phyloP scores from a whole-genome alignment of 768 basidiomycete genomes.

The Tulasnella sp. region DNA sequence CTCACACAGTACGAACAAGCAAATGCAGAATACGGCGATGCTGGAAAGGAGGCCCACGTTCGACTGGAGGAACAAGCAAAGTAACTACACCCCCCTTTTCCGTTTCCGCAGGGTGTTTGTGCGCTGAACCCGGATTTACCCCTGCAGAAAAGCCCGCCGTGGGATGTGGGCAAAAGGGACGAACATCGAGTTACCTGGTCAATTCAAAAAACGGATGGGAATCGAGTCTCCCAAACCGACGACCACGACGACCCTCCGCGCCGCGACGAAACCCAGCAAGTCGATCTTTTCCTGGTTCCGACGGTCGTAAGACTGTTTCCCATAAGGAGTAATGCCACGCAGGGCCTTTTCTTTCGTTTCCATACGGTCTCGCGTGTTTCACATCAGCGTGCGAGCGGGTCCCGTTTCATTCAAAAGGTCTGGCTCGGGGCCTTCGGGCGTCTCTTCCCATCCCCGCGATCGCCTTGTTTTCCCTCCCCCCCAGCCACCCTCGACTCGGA shows the following conservation, averaged over 20 bases:
- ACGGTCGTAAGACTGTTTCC: neutral
- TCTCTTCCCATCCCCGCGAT: conserved; percentile 5
- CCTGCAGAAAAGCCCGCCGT: conserved; percentile 57
- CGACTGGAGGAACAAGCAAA: conserved; percentile 66
- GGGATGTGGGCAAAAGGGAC: conserved; percentile 76
- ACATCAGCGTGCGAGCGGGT: neutral
- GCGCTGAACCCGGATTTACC: neutral
- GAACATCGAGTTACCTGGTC: conserved; percentile 67
- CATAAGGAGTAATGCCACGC: neutral
- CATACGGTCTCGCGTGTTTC: neutral
- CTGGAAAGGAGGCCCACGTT: conserved; percentile 66
- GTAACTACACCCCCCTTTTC: conserved; percentile 48
- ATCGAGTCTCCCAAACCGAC: neutral
- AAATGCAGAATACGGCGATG: conserved; percentile 77
- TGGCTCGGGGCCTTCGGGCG: neutral
- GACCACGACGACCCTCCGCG: neutral
- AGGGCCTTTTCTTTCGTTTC: neutral
- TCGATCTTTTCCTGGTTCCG: conserved; percentile 7
- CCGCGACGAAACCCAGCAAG: neutral
- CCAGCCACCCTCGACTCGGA: neutral
- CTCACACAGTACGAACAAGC: conserved; percentile 62
- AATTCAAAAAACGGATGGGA: conserved; percentile 69
- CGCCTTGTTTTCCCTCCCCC: neutral
- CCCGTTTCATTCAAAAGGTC: neutral
- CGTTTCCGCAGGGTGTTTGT: neutral